phyloP scores from a whole-genome alignment of 1,139 yeast species.

The Taphrina flavorubra region DNA sequence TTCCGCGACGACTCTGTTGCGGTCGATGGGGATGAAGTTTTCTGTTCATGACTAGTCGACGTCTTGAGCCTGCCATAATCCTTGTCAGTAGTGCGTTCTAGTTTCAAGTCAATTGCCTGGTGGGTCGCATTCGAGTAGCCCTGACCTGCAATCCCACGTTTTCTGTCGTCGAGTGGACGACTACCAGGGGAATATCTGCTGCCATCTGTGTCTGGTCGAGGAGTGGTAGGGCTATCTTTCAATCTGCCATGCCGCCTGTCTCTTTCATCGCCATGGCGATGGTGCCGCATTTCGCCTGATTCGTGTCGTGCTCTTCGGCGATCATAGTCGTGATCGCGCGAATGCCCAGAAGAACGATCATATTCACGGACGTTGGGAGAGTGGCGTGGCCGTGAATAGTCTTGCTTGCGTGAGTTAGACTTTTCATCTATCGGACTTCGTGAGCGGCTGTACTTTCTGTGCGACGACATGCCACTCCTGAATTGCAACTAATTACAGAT shows the following conservation, averaged over 20 bases:
- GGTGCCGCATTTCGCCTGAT: background rate
- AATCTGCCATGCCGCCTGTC: slow-evolving; percentile 1
- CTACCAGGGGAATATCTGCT: background rate
- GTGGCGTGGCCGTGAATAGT: background rate
- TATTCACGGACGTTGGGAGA: background rate
- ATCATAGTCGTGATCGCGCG: background rate
- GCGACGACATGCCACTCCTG: slow-evolving; percentile 13
- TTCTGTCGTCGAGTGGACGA: background rate
- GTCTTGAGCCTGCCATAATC: slow-evolving; percentile 12
- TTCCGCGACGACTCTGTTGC: slow-evolving; percentile 16
- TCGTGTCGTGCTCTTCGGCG: background rate
- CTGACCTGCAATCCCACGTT: background rate
- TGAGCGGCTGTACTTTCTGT: slow-evolving; percentile 37
- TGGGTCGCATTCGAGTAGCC: background rate
- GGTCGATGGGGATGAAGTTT: background rate
- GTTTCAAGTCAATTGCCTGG: background rate
- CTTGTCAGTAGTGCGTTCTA: background rate
- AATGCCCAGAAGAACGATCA: background rate
- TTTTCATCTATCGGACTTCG: slow-evolving; percentile 37
- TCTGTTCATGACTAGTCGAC: background rate
- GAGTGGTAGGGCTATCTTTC: background rate
- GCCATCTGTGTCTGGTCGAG: background rate
- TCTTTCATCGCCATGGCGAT: background rate
- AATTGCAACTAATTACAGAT: too few species aligned
- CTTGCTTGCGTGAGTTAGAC: slow-evolving; percentile 32